Base-by-base conservation (phyloP, 352 stramenopile species). In the Phytophthora sansomeana region DNA sequence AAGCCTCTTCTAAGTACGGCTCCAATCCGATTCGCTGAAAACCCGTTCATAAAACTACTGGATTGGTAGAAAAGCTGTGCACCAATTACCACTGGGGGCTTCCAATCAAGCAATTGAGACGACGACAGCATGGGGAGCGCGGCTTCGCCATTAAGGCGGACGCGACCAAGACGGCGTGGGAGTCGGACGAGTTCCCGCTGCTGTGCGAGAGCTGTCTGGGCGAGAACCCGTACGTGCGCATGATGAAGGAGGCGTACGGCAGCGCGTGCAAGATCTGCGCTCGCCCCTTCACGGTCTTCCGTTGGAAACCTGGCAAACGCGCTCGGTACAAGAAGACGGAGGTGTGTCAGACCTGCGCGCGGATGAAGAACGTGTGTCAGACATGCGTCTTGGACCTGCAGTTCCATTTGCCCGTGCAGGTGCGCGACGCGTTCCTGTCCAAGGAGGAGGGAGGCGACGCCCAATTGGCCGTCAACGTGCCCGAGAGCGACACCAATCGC, bases 281-380 rank as follows among this genome's bases (percentile, higher is more conserved):
- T 32, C 90, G 95, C 10, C 97, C 98, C 13, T 99, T 99, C 81
- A 99, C 97, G 30, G 95, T 98, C 44, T 99, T 99, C 83, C 92
- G 96, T 55, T 99, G 96, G 96, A 98, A 99, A 74, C 96, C 97
- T 10, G 97, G 97, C 54, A 98, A 98, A 36, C 94, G 97, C 47
- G 97, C 94, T 30, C 92, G 97, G 28, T 98, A 99, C 78, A 99
- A 99, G 81, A 97, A 97, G 83, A 99, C 98, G 11, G 93, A 97
- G 80, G 98, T 99, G 58, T 99, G 98, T 75, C 91, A 98, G 58
- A 98, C 86, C 14, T 99, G 97, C 77, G 94, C 98, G n/a, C 96
- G 98, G 72, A 97, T 98, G 71, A 99, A 99, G 79, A 99, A 99
- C 80, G 96, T 99, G 6, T 99, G 98, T 77, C 98, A 99, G 84